Conservation (phyloP, 371 early-diverging fungal genomes). For the Mortierella sp. region DNA sequence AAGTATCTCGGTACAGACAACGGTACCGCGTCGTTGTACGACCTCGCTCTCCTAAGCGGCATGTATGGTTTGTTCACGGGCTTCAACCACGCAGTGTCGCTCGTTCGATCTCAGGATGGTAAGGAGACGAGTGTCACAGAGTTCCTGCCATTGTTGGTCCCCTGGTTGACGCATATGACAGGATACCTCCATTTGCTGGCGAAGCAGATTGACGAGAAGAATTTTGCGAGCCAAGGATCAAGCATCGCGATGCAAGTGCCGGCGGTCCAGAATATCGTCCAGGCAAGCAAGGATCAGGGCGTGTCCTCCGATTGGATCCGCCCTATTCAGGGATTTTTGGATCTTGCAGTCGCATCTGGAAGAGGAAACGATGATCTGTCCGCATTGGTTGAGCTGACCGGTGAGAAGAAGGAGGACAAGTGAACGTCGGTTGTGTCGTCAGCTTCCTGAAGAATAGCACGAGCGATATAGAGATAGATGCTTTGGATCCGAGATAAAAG, state of each 20-base stretch:
- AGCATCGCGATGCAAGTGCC: conserved; percentile 19
- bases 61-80: conserved; percentile 14
- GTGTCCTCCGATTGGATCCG: conserved; percentile 11
- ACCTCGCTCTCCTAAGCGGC: conserved; percentile 14
- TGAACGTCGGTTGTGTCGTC: no score
- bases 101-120: conserved; percentile 4
- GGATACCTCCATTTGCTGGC: conserved; percentile 9
- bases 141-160: conserved; percentile 9
- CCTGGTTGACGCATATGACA: conserved; percentile 3
- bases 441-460: no score
- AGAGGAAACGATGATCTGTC: conserved; percentile 14
- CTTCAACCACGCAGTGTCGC: conserved; percentile 11
- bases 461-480: no score
- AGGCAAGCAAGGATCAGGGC: conserved; percentile 6
- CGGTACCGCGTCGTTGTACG: conserved; percentile 13
- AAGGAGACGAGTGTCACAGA: neutral
- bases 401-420: neutral
- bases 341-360: neutral
- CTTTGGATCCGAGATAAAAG: no score
- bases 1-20: conserved; percentile 4
- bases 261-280: conserved; percentile 11
- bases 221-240: conserved; percentile 7
- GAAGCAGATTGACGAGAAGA: conserved; percentile 12
- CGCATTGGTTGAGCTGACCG: neutral
- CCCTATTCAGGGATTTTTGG: conserved; percentile 4